Conservation (phyloP, 1,139 yeast species). For the Meyerozyma guilliermondii region DNA sequence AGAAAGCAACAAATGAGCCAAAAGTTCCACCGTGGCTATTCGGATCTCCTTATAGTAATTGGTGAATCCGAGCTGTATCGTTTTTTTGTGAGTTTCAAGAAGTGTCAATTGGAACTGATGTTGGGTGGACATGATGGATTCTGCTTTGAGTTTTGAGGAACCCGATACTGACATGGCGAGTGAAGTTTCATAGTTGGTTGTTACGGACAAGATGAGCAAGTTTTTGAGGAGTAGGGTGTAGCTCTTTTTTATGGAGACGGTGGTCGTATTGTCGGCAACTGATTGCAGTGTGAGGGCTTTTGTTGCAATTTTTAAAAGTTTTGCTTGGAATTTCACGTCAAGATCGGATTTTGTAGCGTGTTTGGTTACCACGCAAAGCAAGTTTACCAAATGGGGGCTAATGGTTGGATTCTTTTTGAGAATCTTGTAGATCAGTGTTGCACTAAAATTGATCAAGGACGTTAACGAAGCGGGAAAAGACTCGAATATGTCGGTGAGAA, state of each 20-base stretch:
- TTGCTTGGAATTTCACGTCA: conserved; percentile 37
- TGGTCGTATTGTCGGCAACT: conserved; percentile 12
- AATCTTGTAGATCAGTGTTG: conserved; percentile 34
- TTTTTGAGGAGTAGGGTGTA: conserved; percentile 31
- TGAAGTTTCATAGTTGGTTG: conserved; percentile 36
- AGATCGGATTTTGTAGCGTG: conserved; percentile 36
- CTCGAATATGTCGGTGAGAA: conserved; percentile 37
- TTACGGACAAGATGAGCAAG: conserved; percentile 26
- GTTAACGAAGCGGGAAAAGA: conserved; percentile 33
- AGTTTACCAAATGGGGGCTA: conserved; percentile 25
- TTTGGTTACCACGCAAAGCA: conserved; percentile 30
- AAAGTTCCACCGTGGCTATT: conserved; percentile 32
- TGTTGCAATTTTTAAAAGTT: conserved; percentile 28
- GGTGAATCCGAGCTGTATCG: conserved; percentile 25
- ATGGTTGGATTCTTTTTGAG: conserved; percentile 28
- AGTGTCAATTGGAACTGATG: conserved; percentile 31
- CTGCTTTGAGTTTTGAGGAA: conserved; percentile 39
- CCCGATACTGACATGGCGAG: conserved; percentile 32
- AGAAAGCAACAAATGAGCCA: conserved; percentile 31
- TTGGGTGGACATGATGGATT: conserved; percentile 38
- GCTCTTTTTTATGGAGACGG: conserved; percentile 27
- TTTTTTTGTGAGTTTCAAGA: conserved; percentile 28
- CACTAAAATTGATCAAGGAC: conserved; percentile 32
- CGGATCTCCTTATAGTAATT: conserved; percentile 33
- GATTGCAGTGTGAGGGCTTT: conserved; percentile 19